These are phyloP conservation scores for Noccaea caerulescens DNA, from an alignment of 345 rosid genomes.

Conservation along the genomic window DNA sequence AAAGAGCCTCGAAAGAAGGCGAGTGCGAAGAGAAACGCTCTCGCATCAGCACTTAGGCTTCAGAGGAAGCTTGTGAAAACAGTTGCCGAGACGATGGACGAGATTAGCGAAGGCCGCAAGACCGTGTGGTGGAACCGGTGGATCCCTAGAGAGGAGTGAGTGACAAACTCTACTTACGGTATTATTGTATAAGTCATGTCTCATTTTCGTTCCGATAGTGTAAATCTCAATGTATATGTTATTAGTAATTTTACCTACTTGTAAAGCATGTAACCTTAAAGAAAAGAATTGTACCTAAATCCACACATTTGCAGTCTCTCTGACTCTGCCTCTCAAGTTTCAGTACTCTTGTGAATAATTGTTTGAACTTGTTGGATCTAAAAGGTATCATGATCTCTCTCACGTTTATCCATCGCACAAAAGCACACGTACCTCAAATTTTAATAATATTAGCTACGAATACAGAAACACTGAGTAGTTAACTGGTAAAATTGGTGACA, in stretches of 20 bases:
- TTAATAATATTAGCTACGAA: conserved; percentile 8
- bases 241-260: conserved; percentile 25
- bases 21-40: conserved; percentile 66
- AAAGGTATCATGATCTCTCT: conserved; percentile 35
- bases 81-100: conserved; percentile 76
- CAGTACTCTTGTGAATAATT: conserved; percentile 4
- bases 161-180: conserved; percentile 34
- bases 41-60: conserved; percentile 75
- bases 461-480: conserved; percentile 4
- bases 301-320: conserved; percentile 25
- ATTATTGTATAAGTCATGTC: neutral
- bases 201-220: conserved; percentile 9
- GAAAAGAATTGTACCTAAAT: conserved; percentile 30
- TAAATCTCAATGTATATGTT: conserved; percentile 46
- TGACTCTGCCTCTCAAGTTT: conserved; percentile 30
- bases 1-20: conserved; percentile 65
- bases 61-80: conserved; percentile 79
- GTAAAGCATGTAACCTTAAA: conserved; percentile 37
- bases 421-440: conserved; percentile 34
- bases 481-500: conserved; percentile 12
- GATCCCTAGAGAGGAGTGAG: conserved; percentile 88
- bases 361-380: neutral
- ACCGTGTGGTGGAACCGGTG: conserved; percentile 97
- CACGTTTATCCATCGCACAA: conserved; percentile 37
- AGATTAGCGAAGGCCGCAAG: conserved; percentile 67